Evolutionary conservation across 805 yeast species (phyloP).

Genomic region (Sugiyamaella floridensis): DNA sequence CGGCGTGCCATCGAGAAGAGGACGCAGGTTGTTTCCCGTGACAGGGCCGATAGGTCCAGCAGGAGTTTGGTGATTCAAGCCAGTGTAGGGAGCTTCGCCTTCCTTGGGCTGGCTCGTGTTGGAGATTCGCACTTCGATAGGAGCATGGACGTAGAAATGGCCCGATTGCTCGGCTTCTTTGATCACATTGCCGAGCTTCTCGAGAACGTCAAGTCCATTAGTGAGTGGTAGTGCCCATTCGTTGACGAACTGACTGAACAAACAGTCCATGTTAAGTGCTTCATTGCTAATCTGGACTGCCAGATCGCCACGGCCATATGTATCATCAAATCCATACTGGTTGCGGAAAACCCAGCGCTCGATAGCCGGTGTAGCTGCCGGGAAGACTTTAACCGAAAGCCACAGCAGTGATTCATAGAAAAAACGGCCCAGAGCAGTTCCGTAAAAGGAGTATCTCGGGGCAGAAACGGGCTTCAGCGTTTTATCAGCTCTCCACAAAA

Average conservation of each 20-base stretch:
- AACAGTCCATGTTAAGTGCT: constrained; percentile 91
- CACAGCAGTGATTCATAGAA: constrained; percentile 75
- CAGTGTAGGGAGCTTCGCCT: not conserved
- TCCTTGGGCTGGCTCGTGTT: constrained; percentile 43
- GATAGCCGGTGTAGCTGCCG: constrained; percentile 73
- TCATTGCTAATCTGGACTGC: constrained; percentile 77
- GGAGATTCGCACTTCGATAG: constrained; percentile 89
- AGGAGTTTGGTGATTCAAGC: constrained; percentile 4
- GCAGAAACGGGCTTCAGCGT: constrained; percentile 52
- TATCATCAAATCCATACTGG: constrained; percentile 74
- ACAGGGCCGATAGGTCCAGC: constrained; percentile 53
- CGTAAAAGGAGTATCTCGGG: constrained; percentile 79
- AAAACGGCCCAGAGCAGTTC: constrained; percentile 67
- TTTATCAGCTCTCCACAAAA: constrained; percentile 84
- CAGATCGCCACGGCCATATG: constrained; percentile 50
- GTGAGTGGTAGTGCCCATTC: constrained; percentile 95
- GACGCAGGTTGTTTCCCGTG: constrained; percentile 76
- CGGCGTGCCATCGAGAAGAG: constrained; percentile 78
- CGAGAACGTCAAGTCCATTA: constrained; percentile 66
- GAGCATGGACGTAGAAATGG: constrained; percentile 85
- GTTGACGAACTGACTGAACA: constrained; percentile 87
- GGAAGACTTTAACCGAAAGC: constrained; percentile 65
- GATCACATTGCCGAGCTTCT: constrained; percentile 39
- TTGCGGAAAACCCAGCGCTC: constrained; percentile 79
- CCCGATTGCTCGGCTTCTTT: constrained; percentile 53